Conservation (phyloP, 768 basidiomycete species). For the Gautieria morchelliformis region DNA sequence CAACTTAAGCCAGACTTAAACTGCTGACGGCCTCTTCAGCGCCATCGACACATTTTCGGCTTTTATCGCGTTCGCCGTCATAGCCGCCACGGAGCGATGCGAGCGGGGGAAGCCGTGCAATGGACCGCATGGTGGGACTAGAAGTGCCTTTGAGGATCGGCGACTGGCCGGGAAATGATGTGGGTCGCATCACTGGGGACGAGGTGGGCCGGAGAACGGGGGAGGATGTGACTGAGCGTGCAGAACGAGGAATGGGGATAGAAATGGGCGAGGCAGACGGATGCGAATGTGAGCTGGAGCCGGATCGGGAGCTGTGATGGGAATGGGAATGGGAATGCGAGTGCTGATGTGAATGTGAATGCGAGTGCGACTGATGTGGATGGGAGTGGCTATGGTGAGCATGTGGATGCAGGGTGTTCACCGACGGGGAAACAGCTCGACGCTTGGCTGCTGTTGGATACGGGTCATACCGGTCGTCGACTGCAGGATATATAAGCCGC, state of each 20-base stretch:
- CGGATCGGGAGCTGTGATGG: constrained; percentile 39
- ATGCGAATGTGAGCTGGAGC: constrained; percentile 51
- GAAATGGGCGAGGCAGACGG: constrained; percentile 40
- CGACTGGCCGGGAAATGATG: constrained; percentile 1
- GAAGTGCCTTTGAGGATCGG: constrained; percentile 25
- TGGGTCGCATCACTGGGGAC: constrained; percentile 4
- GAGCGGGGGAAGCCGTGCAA: constrained; percentile 31
- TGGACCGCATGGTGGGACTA: constrained; percentile 67
- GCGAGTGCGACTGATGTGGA: constrained; percentile 45
- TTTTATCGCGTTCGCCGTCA: constrained; percentile 41
- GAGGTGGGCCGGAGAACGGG: constrained; percentile 7
- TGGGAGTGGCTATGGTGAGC: constrained; percentile 44
- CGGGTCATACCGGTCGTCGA: constrained; percentile 80
- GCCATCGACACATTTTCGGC: constrained; percentile 54
- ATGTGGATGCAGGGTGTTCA: constrained; percentile 48
- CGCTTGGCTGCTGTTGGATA: constrained; percentile 72
- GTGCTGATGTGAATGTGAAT: not conserved
- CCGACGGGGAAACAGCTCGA: constrained; percentile 73
- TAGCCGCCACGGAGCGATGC: constrained; percentile 11
- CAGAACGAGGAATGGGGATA: constrained; percentile 1
- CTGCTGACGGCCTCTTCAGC: constrained; percentile 71
- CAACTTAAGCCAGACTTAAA: constrained; percentile 30
- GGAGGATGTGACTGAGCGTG: constrained; percentile 7
- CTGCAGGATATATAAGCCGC: constrained; percentile 27
- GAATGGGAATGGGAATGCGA: constrained; percentile 5